These are phyloP conservation scores for Penstemon newberryi DNA, from an alignment of 257 asterid species.

Conservation along the genomic window DNA sequence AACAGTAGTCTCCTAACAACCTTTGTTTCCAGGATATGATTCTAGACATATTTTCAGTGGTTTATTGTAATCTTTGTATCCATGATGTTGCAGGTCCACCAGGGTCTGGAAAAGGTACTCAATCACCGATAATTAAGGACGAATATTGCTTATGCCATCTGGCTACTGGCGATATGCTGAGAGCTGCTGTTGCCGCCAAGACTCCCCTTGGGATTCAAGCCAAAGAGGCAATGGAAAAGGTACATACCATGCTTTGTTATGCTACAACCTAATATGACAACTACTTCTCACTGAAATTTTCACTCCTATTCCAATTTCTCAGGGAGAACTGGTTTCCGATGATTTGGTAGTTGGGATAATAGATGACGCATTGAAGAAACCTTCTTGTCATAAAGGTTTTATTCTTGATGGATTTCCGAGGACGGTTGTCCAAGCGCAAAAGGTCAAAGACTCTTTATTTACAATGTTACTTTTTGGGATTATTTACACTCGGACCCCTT, in stretches of 20 bases:
- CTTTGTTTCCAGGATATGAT: not conserved
- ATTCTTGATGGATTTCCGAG: slow-evolving; percentile 99
- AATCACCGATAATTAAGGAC: slow-evolving; percentile 91
- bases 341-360: slow-evolving; percentile 91
- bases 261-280: slow-evolving; percentile 15
- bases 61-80: slow-evolving; percentile 14
- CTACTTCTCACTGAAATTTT: not conserved
- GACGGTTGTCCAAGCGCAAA: slow-evolving; percentile 88
- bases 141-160: slow-evolving; percentile 88
- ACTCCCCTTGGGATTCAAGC: slow-evolving; percentile 89
- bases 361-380: slow-evolving; percentile 87
- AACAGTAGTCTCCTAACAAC: not conserved
- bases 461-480: not conserved
- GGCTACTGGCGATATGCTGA: slow-evolving; percentile 96
- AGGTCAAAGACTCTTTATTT: slow-evolving; percentile 46
- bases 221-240: slow-evolving; percentile 95
- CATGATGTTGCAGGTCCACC: slow-evolving; percentile 71
- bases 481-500: too few species aligned
- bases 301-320: slow-evolving; percentile 25
- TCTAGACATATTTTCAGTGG: not conserved
- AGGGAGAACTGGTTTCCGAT: slow-evolving; percentile 97
- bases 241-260: slow-evolving; percentile 17
- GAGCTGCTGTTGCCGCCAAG: slow-evolving; percentile 96
- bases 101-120: slow-evolving; percentile 95
- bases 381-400: slow-evolving; percentile 91